Percentiles rank a stretch among this genome's conserved stretches.
These are phyloP conservation scores for Amylocarpus encephaloides DNA, from an alignment of 2,329 filamentous ascomycete genomes.

Conservation along the genomic window DNA sequence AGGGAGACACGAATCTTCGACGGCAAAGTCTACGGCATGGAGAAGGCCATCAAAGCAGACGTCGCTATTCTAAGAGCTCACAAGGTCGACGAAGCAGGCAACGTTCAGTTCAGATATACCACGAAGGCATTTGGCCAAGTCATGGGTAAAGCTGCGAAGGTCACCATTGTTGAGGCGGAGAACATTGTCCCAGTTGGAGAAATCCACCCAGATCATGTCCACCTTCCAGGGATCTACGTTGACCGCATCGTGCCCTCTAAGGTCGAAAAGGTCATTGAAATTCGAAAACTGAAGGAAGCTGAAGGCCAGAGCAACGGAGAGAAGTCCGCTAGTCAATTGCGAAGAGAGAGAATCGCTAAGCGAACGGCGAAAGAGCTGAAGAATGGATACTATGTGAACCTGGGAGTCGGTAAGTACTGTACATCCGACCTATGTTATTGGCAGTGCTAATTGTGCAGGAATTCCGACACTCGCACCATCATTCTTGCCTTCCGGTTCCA, in stretches of 20 bases:
- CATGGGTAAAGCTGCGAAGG: slow-evolving; percentile 73
- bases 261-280: slow-evolving; percentile 65
- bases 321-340: slow-evolving; percentile 42
- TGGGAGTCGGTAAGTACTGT: slow-evolving; percentile 58
- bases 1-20: slow-evolving; percentile 69
- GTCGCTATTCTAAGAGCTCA: slow-evolving; percentile 71
- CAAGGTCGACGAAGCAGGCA: slow-evolving; percentile 71
- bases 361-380: slow-evolving; percentile 76
- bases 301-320: slow-evolving; percentile 21
- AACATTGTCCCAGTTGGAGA: slow-evolving; percentile 71
- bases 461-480: slow-evolving; percentile 81
- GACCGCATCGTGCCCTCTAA: slow-evolving; percentile 74
- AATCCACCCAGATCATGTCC: slow-evolving; percentile 66
- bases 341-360: slow-evolving; percentile 66
- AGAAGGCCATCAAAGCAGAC: slow-evolving; percentile 68
- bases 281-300: slow-evolving; percentile 50
- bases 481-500: slow-evolving; percentile 59
- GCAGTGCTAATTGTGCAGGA: slow-evolving; percentile 38
- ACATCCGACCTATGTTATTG: neutral
- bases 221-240: slow-evolving; percentile 77
- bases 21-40: slow-evolving; percentile 69
- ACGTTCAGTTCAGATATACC: slow-evolving; percentile 74
- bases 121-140: slow-evolving; percentile 69
- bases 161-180: slow-evolving; percentile 80
- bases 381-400: slow-evolving; percentile 69